Base-by-base conservation (phyloP, 371 early-diverging fungal species). In the Mortierella sp. region DNA sequence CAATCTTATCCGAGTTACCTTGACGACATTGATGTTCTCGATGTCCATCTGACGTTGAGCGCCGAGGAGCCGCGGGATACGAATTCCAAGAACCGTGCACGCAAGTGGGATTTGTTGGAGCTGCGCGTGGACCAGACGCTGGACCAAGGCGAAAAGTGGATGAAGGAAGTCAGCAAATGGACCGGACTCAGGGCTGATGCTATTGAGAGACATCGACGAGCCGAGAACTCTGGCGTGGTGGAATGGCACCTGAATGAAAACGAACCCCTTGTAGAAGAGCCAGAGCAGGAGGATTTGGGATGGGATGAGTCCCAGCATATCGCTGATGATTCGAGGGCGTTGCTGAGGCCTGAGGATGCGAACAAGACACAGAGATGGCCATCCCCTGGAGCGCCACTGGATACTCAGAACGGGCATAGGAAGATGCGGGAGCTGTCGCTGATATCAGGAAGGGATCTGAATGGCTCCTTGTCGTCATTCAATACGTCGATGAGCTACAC, bases 31-130 rank as follows among this genome's bases (percentile, higher is more conserved):
- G 76, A 76, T 32, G 76, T 76, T 12, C 48, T 76, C 7, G 44
- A 76, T 23, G 55, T 76, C 31, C 70, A 64, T 34, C 11, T 75
- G 28, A 68, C 49, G 2, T 19, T 75, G n/a, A 60, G 61, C 12
- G 1, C 28, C 2, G 67, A 64, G 19, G 76, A 75, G 23, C 39
- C 34, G 12, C 32, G 23, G 23, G 62, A 66, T 39, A 26, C 26
- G 17, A 31, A 34, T 3, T 28, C 55, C 8, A 72, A 67, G 48
- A 53, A 47, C 8, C 76, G 65, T 6, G 70, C 61, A 2, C 64
- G 57, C 39, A 64, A 56, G 31, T 76, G 76, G 76, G 76, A 76
- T n/a, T 12, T 54, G 39, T 17, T 76, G 15, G 76, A 76, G 27
- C n/a, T 60, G 7, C 64, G 70, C 3, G 32, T 69, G 12, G 76